A percentile compares a stretch with the other conserved stretches of the same genome.
These are phyloP conservation scores for Lachnellula subtilissima DNA, from an alignment of 2,329 filamentous ascomycete species.

Conservation along the genomic window DNA sequence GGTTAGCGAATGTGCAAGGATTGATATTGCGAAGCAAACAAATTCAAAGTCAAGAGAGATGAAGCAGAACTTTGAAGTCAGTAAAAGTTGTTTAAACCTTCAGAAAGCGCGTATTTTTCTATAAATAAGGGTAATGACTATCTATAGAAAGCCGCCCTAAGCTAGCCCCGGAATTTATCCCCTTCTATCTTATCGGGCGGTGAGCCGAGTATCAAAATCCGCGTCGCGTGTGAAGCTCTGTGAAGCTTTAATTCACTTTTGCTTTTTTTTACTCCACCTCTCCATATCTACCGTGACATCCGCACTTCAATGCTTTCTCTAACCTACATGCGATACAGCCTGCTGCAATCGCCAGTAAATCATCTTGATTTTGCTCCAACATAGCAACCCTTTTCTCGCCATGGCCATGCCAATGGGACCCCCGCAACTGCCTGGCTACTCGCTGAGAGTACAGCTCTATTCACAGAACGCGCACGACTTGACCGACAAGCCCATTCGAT, in stretches of 20 bases:
- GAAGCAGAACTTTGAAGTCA: too few species aligned
- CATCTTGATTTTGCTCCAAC: constrained; percentile 8
- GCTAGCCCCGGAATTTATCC: too few species aligned
- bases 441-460: constrained; percentile 30
- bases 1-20: too few species aligned
- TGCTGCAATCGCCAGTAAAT: constrained; percentile 3
- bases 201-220: constrained; percentile 8
- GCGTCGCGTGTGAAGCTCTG: constrained; percentile 7
- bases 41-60: too few species aligned
- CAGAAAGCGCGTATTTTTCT: too few species aligned
- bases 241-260: constrained; percentile 5
- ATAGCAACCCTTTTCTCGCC: neutral
- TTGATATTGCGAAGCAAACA: too few species aligned
- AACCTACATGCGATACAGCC: neutral
- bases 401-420: constrained; percentile 26
- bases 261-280: neutral
- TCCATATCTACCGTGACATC: neutral
- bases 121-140: neutral
- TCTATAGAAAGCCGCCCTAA: neutral
- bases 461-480: constrained; percentile 16
- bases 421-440: constrained; percentile 24
- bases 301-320: constrained; percentile 10
- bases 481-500: constrained; percentile 24
- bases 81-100: too few species aligned
- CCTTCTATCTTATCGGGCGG: neutral